Evolutionary conservation across 2,329 filamentous ascomycete species (phyloP), one percentile per base, ranked within the genome.

Genomic region (Stachybotrys echinatus): DNA sequence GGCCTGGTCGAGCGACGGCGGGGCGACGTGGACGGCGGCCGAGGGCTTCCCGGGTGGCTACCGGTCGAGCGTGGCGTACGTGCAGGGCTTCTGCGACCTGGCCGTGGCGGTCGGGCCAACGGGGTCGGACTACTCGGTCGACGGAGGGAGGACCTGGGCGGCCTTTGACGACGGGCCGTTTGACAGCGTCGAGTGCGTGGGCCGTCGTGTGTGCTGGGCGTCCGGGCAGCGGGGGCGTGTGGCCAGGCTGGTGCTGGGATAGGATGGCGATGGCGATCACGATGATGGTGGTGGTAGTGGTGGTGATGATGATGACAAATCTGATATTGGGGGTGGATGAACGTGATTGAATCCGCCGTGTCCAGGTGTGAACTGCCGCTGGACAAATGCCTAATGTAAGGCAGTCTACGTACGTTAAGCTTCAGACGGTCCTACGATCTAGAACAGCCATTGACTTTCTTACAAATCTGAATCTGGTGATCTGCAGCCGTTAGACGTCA

Each of bases 51-150:
- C 64, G n/a, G 54, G 58, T 3, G 64, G 64, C 2, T 67, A 66
- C 45, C 60, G 64, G 10, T 67, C 64, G 5, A 64, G 64, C 1
- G 54, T 58, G 7, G 54, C 64, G 1, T 67, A 63, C 61, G 53
- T 64, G 8, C 57, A 55, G 6, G 61, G 61, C 1, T 40, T 54
- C 1, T 60, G 53, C 20, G 49, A 48, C 14, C 48, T 57, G 3
- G 64, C 64, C 6, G 38, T 67, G n/a, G 62, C 65, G 1, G 64
- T 66, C 12, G 64, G 64, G 1, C 63, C 65, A 6, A 64, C 60
- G 6, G 64, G 64, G 5, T 66, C 62, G 3, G 65, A 68, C 27
- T 42, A 62, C 27, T 66, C 59, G 5, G 19, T 62, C 6, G 65
- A 67, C 45, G 56, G 56, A 1, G 65, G 64, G 1, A 51, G 45